phyloP scores from a whole-genome alignment of 257 asterid genomes.

The Mentha longifolia region DNA sequence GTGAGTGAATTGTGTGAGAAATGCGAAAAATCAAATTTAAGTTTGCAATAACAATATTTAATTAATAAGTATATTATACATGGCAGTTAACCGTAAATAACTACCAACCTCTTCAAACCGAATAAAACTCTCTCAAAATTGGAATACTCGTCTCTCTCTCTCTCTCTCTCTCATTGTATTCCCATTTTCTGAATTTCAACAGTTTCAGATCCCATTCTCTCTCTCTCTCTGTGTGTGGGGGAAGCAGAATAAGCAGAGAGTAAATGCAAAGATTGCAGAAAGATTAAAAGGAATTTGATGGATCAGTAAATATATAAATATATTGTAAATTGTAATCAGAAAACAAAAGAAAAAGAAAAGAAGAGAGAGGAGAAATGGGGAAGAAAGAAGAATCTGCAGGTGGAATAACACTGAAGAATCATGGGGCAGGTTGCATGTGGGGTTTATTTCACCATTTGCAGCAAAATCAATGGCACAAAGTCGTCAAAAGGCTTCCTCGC shows the following conservation, averaged over 20 bases:
- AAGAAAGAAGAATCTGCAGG: conserved; percentile 41
- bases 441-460: conserved; percentile 68
- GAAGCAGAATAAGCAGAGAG: not conserved
- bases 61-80: not conserved
- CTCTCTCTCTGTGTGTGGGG: not conserved
- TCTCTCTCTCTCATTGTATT: conserved; percentile 10
- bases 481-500: conserved; percentile 59
- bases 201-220: not conserved
- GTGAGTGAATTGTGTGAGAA: too few species aligned
- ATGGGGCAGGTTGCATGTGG: conserved; percentile 61
- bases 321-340: not conserved
- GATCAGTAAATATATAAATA: not conserved
- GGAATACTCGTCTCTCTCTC: not conserved
- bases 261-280: not conserved
- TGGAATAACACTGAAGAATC: conserved; percentile 37
- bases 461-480: conserved; percentile 50
- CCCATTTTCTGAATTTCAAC: conserved; percentile 11
- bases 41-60: not conserved
- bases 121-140: not conserved
- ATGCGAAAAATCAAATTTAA: not conserved
- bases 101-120: not conserved
- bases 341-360: too few species aligned
- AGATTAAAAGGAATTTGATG: not conserved
- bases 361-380: conserved; percentile 35
- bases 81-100: conserved; percentile 21